Percentiles rank a stretch among this genome's conserved stretches.
Conservation (phyloP, 208 protist species). For the Leishmania tropica region DNA sequence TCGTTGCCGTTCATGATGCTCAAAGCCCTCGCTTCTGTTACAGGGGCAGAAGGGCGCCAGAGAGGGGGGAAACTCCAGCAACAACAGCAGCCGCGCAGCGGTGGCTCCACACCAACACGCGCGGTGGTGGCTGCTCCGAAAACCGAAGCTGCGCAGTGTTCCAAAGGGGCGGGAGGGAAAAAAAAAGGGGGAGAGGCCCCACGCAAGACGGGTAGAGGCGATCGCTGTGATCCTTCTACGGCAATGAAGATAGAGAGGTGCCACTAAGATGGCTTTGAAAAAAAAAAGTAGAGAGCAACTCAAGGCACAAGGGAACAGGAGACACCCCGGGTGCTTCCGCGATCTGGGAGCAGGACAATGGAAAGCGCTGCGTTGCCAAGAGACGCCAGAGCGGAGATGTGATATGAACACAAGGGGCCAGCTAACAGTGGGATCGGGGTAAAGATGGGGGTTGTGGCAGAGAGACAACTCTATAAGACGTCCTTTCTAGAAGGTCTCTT, state of each 20-base stretch:
- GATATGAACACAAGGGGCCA: neutral
- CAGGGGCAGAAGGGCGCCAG: neutral
- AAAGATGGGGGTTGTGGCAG: neutral
- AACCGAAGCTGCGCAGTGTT: neutral
- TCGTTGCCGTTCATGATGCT: slow-evolving; percentile 32
- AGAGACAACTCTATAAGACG: neutral
- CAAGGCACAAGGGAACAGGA: neutral
- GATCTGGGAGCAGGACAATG: neutral
- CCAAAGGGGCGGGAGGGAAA: neutral
- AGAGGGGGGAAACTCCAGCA: no score
- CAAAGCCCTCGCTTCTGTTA: no score
- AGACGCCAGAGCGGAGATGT: neutral
- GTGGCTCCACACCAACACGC: neutral
- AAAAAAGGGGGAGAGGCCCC: neutral
- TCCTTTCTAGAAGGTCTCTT: neutral
- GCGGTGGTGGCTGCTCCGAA: neutral
- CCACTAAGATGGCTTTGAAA: neutral
- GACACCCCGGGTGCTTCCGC: neutral
- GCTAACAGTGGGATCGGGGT: neutral
- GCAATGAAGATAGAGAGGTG: neutral
- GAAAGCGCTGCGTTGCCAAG: neutral
- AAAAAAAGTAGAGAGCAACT: neutral
- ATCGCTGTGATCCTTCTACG: neutral
- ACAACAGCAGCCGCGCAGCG: neutral
- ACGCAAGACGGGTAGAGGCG: neutral